These are phyloP conservation scores for Ettlia oleoabundans DNA, from an alignment of 139 green algal species.

Conservation along the genomic window DNA sequence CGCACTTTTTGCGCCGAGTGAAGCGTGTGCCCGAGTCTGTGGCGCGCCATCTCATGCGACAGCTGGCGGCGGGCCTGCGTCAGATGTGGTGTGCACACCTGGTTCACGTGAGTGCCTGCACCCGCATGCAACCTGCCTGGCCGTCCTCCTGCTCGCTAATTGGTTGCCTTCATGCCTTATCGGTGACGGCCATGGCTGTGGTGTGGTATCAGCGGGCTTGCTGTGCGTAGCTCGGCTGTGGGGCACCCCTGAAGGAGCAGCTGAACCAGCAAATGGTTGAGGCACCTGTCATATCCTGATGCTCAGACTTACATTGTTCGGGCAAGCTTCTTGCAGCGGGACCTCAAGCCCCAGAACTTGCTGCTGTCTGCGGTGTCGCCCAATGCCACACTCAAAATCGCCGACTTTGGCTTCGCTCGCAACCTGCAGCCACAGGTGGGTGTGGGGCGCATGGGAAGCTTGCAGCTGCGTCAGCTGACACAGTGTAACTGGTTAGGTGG, in stretches of 20 bases:
- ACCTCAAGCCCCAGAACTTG: conserved; percentile 99
- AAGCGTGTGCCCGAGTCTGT: conserved; percentile 63
- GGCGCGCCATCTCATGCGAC: conserved; percentile 81
- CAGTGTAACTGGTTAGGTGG: background rate
- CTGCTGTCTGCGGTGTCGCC: conserved; percentile 69
- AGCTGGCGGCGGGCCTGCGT: conserved; percentile 87
- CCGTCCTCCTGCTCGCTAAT: too few relatives aligned
- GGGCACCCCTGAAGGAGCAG: too few relatives aligned
- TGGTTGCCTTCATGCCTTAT: too few relatives aligned
- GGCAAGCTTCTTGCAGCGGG: conserved; percentile 67
- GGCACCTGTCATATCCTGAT: too few relatives aligned
- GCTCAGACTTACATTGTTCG: background rate
- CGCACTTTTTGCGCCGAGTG: conserved; percentile 66
- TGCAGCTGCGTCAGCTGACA: background rate
- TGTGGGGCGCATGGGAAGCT: background rate
- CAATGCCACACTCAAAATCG: conserved; percentile 87
- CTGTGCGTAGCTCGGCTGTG: too few relatives aligned
- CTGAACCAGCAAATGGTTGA: too few relatives aligned
- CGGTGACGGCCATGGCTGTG: too few relatives aligned
- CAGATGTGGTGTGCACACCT: conserved; percentile 86
- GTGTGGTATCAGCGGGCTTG: too few relatives aligned
- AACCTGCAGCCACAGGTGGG: conserved; percentile 77
- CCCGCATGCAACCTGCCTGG: background rate
- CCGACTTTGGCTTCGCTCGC: conserved; percentile 99
- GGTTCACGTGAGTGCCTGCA: conserved; percentile 76